These are phyloP conservation scores for Cyberlindnera lachancei DNA, from an alignment of 805 yeast genomes.

Conservation along the genomic window DNA sequence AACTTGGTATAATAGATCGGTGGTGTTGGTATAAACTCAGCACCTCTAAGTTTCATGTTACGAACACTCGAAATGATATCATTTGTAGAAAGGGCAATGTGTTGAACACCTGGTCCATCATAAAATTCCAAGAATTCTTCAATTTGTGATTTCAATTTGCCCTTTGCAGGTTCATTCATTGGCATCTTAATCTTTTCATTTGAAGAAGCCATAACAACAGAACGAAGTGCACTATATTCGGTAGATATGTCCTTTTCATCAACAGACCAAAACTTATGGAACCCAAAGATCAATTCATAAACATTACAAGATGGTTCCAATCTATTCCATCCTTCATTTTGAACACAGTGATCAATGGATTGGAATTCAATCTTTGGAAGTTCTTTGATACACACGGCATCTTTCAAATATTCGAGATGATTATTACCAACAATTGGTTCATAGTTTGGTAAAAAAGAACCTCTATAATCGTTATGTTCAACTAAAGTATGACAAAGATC, in stretches of 20 bases:
- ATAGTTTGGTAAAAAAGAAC: slow-evolving; percentile 48
- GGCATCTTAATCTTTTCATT: slow-evolving; percentile 70
- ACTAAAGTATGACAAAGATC: slow-evolving; percentile 68
- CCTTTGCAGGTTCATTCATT: slow-evolving; percentile 75
- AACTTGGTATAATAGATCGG: slow-evolving; percentile 48
- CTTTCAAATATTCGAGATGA: slow-evolving; percentile 1
- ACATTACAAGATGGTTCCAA: slow-evolving; percentile 51
- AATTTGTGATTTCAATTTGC: slow-evolving; percentile 61
- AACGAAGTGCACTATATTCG: slow-evolving; percentile 57
- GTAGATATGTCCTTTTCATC: slow-evolving; percentile 74
- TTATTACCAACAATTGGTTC: slow-evolving; percentile 2
- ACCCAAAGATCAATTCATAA: slow-evolving; percentile 60
- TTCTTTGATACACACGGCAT: slow-evolving; percentile 2
- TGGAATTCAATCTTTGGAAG: slow-evolving; percentile 33
- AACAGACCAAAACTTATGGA: slow-evolving; percentile 78
- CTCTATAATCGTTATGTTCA: slow-evolving; percentile 30
- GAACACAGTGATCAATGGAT: slow-evolving; percentile 73
- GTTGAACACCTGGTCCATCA: slow-evolving; percentile 82
- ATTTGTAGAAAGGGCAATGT: slow-evolving; percentile 60
- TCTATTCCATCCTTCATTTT: slow-evolving; percentile 64
- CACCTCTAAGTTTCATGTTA: slow-evolving; percentile 52
- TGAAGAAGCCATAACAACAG: slow-evolving; percentile 69
- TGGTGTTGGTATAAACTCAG: slow-evolving; percentile 60
- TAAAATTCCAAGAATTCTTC: slow-evolving; percentile 74
- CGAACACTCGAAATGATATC: slow-evolving; percentile 53